A percentile compares a stretch with the other conserved stretches of the same genome.
phyloP scores from a whole-genome alignment of 805 yeast species.

The Metschnikowia lochheadii region DNA sequence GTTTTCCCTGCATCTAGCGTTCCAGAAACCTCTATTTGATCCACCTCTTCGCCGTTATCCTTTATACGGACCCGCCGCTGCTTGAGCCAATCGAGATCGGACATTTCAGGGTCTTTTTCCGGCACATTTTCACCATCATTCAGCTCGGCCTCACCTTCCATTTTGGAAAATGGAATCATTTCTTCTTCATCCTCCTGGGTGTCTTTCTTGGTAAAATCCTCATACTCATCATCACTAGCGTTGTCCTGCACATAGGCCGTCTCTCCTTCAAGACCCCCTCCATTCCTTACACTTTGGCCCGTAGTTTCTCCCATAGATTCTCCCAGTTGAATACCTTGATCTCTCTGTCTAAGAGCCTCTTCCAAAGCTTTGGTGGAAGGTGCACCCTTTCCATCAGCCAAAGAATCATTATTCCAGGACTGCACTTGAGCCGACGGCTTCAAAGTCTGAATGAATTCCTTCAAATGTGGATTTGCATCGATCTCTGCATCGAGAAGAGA shows the following conservation, averaged over 20 bases:
- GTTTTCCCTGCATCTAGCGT: too few relatives aligned
- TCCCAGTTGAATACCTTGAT: conserved; percentile 6
- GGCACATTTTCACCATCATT: background rate
- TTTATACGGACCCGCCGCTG: conserved; percentile 67
- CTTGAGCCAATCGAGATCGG: conserved; percentile 87
- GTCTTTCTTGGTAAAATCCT: conserved; percentile 35
- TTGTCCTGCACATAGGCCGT: conserved; percentile 39
- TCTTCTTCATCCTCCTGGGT: conserved; percentile 47
- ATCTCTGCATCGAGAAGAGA: conserved; percentile 56
- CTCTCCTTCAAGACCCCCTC: conserved; percentile 17
- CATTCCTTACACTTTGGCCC: background rate
- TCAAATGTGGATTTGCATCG: conserved; percentile 59
- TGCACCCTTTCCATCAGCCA: conserved; percentile 43
- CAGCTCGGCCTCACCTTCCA: conserved; percentile 10
- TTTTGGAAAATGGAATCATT: conserved; percentile 38
- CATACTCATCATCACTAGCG: conserved; percentile 52
- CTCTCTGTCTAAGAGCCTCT: conserved; percentile 33
- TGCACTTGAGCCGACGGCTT: conserved; percentile 66
- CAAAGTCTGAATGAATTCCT: conserved; percentile 80
- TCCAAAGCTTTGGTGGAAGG: conserved; percentile 44
- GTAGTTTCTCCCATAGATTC: too few relatives aligned
- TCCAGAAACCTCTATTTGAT: too few relatives aligned
- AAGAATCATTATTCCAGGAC: conserved; percentile 70
- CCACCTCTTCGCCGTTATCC: conserved; percentile 24
- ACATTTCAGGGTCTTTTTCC: conserved; percentile 36